These are phyloP conservation scores for Lasiodiplodia sp. DNA, from an alignment of 2,329 filamentous ascomycete genomes.

Conservation along the genomic window DNA sequence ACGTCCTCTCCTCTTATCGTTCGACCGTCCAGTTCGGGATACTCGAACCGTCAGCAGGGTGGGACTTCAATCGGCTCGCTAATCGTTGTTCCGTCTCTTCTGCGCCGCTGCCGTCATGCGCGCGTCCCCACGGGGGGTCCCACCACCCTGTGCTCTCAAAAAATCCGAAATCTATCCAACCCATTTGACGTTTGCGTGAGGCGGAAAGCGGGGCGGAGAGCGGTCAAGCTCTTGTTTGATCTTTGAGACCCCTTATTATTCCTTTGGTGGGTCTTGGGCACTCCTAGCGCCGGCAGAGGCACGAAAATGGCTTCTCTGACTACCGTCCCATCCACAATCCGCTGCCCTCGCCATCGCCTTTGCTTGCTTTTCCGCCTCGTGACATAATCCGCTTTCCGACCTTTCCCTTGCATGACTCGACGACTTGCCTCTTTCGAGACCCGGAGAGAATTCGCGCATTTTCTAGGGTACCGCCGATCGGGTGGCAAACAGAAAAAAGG, in stretches of 20 bases:
- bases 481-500: not conserved
- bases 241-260: not conserved
- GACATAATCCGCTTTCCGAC: not conserved
- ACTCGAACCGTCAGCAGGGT: not conserved
- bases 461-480: not conserved
- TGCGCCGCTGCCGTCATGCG: not conserved
- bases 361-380: not conserved
- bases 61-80: not conserved
- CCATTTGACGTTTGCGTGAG: not conserved
- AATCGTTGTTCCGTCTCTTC: not conserved
- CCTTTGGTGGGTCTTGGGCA: not conserved
- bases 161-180: not conserved
- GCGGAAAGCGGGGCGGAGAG: not conserved
- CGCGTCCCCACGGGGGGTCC: not conserved
- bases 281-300: not conserved
- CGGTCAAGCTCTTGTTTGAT: not conserved
- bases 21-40: not conserved
- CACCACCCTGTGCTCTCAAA: not conserved
- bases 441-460: not conserved
- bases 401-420: not conserved
- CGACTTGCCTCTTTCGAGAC: not conserved
- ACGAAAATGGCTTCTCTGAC: not conserved
- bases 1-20: not conserved
- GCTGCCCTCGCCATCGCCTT: not conserved
- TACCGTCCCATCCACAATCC: not conserved